phyloP scores from a whole-genome alignment of 805 yeast genomes.

The Saturnispora zaruensis region DNA sequence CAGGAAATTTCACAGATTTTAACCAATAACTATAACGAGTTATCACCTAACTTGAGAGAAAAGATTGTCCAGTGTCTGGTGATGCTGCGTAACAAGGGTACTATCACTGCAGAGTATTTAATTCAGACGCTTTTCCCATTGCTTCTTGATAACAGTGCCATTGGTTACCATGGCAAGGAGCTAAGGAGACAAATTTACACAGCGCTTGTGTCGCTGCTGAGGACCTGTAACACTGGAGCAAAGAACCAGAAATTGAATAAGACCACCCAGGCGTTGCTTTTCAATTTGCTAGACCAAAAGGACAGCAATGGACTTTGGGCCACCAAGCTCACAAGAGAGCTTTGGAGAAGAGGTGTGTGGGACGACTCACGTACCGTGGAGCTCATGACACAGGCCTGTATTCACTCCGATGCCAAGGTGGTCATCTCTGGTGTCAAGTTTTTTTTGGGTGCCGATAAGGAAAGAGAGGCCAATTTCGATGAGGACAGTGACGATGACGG shows the following conservation, averaged over 20 bases:
- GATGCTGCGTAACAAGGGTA: constrained; percentile 80
- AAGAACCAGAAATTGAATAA: constrained; percentile 84
- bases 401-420: constrained; percentile 80
- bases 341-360: constrained; percentile 98
- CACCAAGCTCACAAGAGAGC: constrained; percentile 84
- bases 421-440: constrained; percentile 84
- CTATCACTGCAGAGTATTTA: constrained; percentile 68
- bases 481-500: constrained; percentile 60
- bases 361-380: constrained; percentile 96
- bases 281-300: constrained; percentile 75
- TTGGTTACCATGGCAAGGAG: constrained; percentile 66
- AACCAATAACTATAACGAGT: constrained; percentile 65
- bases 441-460: constrained; percentile 91
- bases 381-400: constrained; percentile 91
- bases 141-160: constrained; percentile 39
- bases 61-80: constrained; percentile 84
- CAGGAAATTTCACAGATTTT: constrained; percentile 65
- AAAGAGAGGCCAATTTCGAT: constrained; percentile 75
- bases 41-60: constrained; percentile 81
- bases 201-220: constrained; percentile 68
- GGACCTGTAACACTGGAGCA: constrained; percentile 77
- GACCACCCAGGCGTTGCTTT: constrained; percentile 85
- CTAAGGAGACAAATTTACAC: constrained; percentile 76
- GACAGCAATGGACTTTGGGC: constrained; percentile 88
- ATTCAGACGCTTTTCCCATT: constrained; percentile 87